These are phyloP conservation scores for Citrus australasica DNA, from an alignment of 345 rosid species.

Conservation along the genomic window DNA sequence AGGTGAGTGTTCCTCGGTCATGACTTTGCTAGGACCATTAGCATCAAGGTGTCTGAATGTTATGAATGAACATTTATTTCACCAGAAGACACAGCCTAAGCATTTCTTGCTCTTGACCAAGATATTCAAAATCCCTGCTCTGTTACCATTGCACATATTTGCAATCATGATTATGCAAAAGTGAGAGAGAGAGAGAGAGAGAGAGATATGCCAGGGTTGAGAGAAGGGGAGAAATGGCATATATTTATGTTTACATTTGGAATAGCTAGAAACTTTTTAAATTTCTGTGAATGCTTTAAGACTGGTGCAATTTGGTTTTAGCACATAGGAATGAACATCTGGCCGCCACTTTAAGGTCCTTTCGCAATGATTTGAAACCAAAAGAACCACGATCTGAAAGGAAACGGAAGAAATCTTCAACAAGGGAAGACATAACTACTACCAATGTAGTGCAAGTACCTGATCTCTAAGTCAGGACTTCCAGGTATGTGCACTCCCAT, in stretches of 20 bases:
- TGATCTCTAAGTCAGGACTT: slow-evolving; percentile 19
- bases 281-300: not conserved
- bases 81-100: not conserved
- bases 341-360: slow-evolving; percentile 53
- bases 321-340: slow-evolving; percentile 85
- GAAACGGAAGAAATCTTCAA: slow-evolving; percentile 62
- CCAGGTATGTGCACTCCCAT: not conserved
- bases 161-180: not conserved
- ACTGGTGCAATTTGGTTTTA: slow-evolving; percentile 27
- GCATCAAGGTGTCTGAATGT: not conserved
- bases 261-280: not conserved
- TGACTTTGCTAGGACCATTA: not conserved
- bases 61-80: not conserved
- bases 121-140: not conserved
- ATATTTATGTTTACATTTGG: not conserved
- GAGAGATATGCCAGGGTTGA: not conserved
- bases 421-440: slow-evolving; percentile 44
- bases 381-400: slow-evolving; percentile 71
- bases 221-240: not conserved
- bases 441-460: slow-evolving; percentile 24
- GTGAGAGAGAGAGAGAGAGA: not conserved
- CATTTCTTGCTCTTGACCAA: not conserved
- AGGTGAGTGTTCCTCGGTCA: slow-evolving; percentile 35
- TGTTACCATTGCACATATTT: not conserved
- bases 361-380: slow-evolving; percentile 57